Conservation (phyloP, 2,329 filamentous ascomycete genomes). For the Alternaria viburni region DNA sequence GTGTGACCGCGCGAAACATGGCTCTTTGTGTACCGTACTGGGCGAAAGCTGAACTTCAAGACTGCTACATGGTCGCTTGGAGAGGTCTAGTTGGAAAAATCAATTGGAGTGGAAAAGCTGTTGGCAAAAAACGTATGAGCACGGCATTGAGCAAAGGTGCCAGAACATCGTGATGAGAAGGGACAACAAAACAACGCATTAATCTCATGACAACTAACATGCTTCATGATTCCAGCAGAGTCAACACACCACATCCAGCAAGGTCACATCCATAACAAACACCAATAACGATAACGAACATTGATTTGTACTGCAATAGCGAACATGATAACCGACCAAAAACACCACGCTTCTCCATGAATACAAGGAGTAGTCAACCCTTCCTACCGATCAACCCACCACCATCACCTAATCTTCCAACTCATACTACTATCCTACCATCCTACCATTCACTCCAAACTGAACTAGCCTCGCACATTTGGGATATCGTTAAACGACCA, state of each 20-base stretch:
- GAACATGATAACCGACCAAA: not conserved
- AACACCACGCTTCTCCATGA: not conserved
- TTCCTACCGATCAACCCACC: not conserved
- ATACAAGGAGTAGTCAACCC: not conserved
- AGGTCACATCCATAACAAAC: not conserved
- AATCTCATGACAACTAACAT: not conserved
- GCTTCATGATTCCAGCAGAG: not conserved
- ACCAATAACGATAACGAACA: not conserved
- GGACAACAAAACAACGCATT: not conserved
- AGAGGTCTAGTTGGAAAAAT: too few relatives aligned
- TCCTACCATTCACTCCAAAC: not conserved
- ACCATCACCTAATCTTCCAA: not conserved
- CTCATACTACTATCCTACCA: not conserved
- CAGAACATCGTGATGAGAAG: not conserved
- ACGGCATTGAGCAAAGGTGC: not conserved
- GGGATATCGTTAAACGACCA: constrained; percentile 14
- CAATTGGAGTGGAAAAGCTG: not conserved
- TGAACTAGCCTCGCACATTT: not conserved
- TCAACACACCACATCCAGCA: not conserved
- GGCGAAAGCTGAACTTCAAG: too few relatives aligned
- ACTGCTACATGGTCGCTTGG: too few relatives aligned
- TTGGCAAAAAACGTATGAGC: not conserved
- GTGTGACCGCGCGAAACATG: too few relatives aligned
- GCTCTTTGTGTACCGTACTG: too few relatives aligned
- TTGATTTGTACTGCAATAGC: not conserved